Conservation (phyloP, 495 filamentous ascomycete genomes). For the Lasiosphaeris hirsuta region DNA sequence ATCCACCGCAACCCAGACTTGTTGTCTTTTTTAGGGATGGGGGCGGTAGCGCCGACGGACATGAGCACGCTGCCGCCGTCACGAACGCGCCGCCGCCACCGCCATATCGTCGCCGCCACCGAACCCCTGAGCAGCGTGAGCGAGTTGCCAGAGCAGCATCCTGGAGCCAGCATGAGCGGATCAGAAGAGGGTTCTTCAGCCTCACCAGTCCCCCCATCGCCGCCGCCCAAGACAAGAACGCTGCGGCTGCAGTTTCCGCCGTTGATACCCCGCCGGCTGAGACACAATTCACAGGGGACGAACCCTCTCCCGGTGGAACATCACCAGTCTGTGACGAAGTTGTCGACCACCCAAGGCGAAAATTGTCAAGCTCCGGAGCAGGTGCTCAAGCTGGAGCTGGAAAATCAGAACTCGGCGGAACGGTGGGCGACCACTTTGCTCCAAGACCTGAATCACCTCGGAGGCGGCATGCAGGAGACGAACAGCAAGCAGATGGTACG, state of each 20-base stretch:
- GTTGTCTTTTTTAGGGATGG: slow-evolving; percentile 37
- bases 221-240: slow-evolving; percentile 23
- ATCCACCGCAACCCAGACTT: slow-evolving; percentile 3
- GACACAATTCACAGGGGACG: neutral
- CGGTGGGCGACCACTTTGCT: slow-evolving; percentile 20
- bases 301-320: no score
- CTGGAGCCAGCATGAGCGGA: neutral
- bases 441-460: slow-evolving; percentile 17
- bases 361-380: slow-evolving; percentile 1
- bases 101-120: neutral
- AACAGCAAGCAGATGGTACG: neutral
- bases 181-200: neutral
- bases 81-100: neutral
- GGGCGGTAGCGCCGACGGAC: slow-evolving; percentile 12
- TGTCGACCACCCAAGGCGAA: neutral
- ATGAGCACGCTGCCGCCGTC: neutral
- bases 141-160: neutral
- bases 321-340: no score
- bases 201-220: slow-evolving; percentile 14
- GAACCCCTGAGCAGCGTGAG: neutral
- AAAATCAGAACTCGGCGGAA: slow-evolving; percentile 17
- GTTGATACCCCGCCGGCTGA: slow-evolving; percentile 10
- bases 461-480: slow-evolving; percentile 9
- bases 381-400: slow-evolving; percentile 13
- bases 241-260: slow-evolving; percentile 14